Percentiles rank a stretch among this genome's conserved stretches.
Conservation (phyloP, 2,329 filamentous ascomycete species). For the Lachnellula hyalina region DNA sequence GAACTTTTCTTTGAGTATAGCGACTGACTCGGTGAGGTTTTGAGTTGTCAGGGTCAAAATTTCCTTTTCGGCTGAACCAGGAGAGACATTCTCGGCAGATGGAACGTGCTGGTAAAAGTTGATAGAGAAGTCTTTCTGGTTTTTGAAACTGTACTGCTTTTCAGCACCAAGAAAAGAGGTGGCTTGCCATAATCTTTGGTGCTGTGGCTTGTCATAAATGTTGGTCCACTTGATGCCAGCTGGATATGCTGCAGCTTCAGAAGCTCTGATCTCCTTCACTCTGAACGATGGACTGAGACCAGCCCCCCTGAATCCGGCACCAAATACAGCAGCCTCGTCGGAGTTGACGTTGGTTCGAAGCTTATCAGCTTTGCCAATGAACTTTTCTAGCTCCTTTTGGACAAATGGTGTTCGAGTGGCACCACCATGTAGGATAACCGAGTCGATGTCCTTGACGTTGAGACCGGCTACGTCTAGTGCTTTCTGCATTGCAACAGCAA, state of each 20-base stretch:
- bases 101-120: constrained; percentile 71
- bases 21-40: constrained; percentile 82
- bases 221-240: constrained; percentile 70
- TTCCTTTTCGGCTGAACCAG: constrained; percentile 49
- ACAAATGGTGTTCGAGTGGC: constrained; percentile 89
- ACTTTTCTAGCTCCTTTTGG: constrained; percentile 77
- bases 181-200: constrained; percentile 78
- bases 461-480: constrained; percentile 71
- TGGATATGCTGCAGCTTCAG: constrained; percentile 70
- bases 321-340: constrained; percentile 93
- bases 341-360: constrained; percentile 92
- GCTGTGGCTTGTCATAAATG: constrained; percentile 63
- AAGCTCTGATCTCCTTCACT: constrained; percentile 89
- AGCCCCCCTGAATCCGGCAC: constrained; percentile 89
- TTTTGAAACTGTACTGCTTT: constrained; percentile 81
- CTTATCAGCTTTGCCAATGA: constrained; percentile 68
- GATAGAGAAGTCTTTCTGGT: constrained; percentile 75
- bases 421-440: constrained; percentile 89
- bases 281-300: constrained; percentile 91
- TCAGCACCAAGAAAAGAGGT: constrained; percentile 69
- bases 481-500: constrained; percentile 63
- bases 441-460: constrained; percentile 71
- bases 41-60: constrained; percentile 66
- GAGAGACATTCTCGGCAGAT: constrained; percentile 36
- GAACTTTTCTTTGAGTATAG: constrained; percentile 70